Conservation (phyloP, 2,329 filamentous ascomycete species). For the Fusarium nygamai region DNA sequence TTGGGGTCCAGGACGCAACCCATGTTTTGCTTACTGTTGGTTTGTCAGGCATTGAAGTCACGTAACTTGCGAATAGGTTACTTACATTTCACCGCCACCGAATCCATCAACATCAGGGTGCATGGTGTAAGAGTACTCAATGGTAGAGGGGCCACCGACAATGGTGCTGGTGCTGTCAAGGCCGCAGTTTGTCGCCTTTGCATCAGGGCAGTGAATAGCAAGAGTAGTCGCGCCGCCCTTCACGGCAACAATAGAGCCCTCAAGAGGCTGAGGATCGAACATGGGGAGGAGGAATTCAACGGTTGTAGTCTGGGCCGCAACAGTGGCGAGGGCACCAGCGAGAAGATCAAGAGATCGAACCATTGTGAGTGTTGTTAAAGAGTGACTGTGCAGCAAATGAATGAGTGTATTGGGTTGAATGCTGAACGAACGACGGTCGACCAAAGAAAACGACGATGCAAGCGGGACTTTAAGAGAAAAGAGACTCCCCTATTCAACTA, state of each 20-base stretch:
- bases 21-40: conserved; percentile 27
- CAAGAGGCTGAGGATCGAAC: conserved; percentile 34
- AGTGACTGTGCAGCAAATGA: conserved; percentile 22
- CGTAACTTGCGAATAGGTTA: background rate
- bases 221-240: conserved; percentile 45
- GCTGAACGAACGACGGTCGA: conserved; percentile 2
- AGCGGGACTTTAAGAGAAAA: background rate
- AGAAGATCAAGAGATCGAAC: conserved; percentile 41
- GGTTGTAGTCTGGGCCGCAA: conserved; percentile 42
- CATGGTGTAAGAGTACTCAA: conserved; percentile 1
- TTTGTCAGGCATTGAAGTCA: background rate
- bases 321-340: conserved; percentile 29
- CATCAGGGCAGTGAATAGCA: conserved; percentile 40
- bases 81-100: conserved; percentile 34
- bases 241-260: conserved; percentile 46
- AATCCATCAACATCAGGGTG: conserved; percentile 6
- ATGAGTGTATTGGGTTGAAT: conserved; percentile 28
- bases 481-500: conserved; percentile 11
- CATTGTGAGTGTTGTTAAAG: conserved; percentile 32
- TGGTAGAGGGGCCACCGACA: conserved; percentile 25
- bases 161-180: conserved; percentile 43
- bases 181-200: conserved; percentile 40
- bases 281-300: conserved; percentile 44
- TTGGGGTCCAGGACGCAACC: conserved; percentile 42
- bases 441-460: background rate